Evolutionary conservation across 257 asterid genomes (phyloP).

Genomic region (Perilla frutescens): DNA sequence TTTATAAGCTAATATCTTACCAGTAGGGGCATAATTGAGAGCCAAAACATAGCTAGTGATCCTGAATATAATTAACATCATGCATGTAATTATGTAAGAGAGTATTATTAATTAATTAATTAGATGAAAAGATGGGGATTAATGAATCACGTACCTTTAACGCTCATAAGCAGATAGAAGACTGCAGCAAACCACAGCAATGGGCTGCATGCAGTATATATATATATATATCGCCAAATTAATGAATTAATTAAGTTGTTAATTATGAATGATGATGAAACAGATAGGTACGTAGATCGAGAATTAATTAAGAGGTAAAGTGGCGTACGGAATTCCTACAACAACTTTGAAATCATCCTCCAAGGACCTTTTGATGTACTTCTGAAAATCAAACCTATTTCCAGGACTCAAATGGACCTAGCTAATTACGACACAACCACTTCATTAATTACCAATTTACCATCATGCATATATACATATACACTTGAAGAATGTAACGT

Average conservation of each 20-base stretch:
- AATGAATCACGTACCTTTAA: slow-evolving; percentile 49
- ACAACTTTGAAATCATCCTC: slow-evolving; percentile 95
- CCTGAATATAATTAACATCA: slow-evolving; percentile 49
- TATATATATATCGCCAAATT: no score
- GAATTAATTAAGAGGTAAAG: neutral
- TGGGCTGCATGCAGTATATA: slow-evolving; percentile 51
- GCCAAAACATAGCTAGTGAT: slow-evolving; percentile 59
- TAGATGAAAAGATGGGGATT: neutral
- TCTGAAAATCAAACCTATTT: slow-evolving; percentile 84
- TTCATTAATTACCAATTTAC: no score
- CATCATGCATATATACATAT: no score
- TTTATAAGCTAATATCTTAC: slow-evolving; percentile 37
- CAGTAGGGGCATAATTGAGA: slow-evolving; percentile 68
- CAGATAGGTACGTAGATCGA: no score
- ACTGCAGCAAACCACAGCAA: slow-evolving; percentile 72
- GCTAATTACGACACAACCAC: neutral
- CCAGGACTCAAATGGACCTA: slow-evolving; percentile 97
- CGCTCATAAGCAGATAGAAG: slow-evolving; percentile 70
- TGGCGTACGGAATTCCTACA: slow-evolving; percentile 78
- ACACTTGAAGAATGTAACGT: neutral
- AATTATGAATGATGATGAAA: slow-evolving; percentile 17
- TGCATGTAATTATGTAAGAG: neutral
- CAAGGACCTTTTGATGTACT: slow-evolving; percentile 85
- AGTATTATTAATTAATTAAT: neutral
- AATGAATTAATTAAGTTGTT: no score